A percentile compares a stretch with the other conserved stretches of the same genome.
These are phyloP conservation scores for Clavispora fructus DNA, from an alignment of 805 yeast genomes.

Conservation along the genomic window DNA sequence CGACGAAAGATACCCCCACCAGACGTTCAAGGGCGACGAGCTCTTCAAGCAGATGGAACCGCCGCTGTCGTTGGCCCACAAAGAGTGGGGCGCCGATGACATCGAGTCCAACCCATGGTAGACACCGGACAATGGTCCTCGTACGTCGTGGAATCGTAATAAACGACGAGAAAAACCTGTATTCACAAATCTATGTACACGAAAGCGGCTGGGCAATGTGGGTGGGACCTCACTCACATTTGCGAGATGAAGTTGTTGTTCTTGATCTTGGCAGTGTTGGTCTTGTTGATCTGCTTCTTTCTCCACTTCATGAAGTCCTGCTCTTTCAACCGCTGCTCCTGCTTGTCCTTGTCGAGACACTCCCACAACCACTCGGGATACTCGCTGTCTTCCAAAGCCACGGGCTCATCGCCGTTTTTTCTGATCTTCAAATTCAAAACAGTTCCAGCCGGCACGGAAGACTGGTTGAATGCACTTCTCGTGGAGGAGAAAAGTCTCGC, in stretches of 20 bases:
- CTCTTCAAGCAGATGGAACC: slow-evolving; percentile 43
- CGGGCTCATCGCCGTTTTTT: slow-evolving; percentile 80
- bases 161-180: neutral
- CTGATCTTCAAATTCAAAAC: slow-evolving; percentile 64
- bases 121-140: neutral
- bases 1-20: slow-evolving; percentile 2
- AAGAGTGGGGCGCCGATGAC: slow-evolving; percentile 45
- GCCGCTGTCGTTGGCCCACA: slow-evolving; percentile 48
- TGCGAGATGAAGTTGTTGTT: slow-evolving; percentile 66
- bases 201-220: slow-evolving; percentile 1
- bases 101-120: slow-evolving; percentile 67
- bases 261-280: slow-evolving; percentile 67
- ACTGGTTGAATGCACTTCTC: slow-evolving; percentile 13
- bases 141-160: no score
- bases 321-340: slow-evolving; percentile 48
- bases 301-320: slow-evolving; percentile 66
- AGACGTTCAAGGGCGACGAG: slow-evolving; percentile 40
- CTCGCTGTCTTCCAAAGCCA: slow-evolving; percentile 81
- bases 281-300: slow-evolving; percentile 58
- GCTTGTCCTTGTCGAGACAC: slow-evolving; percentile 63
- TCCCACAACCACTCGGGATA: slow-evolving; percentile 97
- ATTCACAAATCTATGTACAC: slow-evolving; percentile 8
- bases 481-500: slow-evolving; percentile 9
- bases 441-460: slow-evolving; percentile 69
- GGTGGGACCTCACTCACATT: slow-evolving; percentile 8